Base-by-base conservation (phyloP, 768 basidiomycete species). In the Leccinum incarnatum region DNA sequence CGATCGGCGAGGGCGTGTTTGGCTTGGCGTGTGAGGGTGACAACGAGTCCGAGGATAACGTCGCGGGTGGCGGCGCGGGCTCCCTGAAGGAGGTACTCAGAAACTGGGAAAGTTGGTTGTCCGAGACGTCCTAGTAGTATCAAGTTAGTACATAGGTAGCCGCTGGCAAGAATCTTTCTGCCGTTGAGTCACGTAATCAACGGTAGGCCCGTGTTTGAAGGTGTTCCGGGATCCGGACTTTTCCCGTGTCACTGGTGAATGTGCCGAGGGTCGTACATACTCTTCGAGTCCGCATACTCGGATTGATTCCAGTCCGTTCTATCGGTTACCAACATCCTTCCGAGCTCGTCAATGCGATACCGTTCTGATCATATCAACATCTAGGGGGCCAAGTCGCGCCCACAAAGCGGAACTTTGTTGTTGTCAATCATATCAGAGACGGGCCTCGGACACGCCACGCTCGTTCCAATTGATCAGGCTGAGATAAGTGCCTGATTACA, bases 1-100 rank as follows among this genome's bases (percentile, higher is more conserved):
- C 87, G 5, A 67, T 93, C 49, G 79, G 83, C 21, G 85, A 91
- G 66, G 91, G 92, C 2, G 86, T 93, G 25, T 94, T 89, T 75
- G 83, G 85, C 1, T 57, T 61, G 8, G 25, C 62, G 55, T 72
- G 65, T 65, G 62, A 64, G 53, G 52, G 62, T 25, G 53, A 58
- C 19, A 49, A 7, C 14, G 53, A 32, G 15, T 51, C 8, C 11
- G 55, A 19, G 4, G 11, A 9, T 5, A 37, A 23, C 47, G 32
- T 10, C 2, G 32, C 3, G 2, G 50, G 49, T 29, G 47, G 47
- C 29, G 56, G 61, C 2, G 27, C 51, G 1, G 40, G 48, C 46
- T 15, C 11, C 17, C 21, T 74, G 32, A 32, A 27, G 17, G 52
- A 61, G 36, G 50, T 62, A 30, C 5, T 69, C 30, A 45, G 53